phyloP scores from a whole-genome alignment of 1,139 yeast species.

The Magnusiomyces fungicola region DNA sequence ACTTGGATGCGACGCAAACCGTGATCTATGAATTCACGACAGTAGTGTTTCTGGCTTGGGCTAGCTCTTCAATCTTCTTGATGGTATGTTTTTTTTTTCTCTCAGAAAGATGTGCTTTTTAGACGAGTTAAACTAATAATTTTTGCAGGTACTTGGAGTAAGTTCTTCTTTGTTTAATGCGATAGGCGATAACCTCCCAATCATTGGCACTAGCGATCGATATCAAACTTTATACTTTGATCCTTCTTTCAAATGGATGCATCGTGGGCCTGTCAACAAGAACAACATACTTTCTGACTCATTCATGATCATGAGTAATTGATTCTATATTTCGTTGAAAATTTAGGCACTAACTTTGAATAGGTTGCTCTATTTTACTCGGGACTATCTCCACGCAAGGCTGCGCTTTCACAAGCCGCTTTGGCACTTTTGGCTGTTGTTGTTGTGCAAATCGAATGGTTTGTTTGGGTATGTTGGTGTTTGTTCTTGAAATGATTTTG shows the following conservation, averaged over 20 bases:
- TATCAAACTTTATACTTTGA: neutral
- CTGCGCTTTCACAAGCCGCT: slow-evolving; percentile 49
- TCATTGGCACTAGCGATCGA: no score
- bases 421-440: slow-evolving; percentile 42
- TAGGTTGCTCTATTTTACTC: slow-evolving; percentile 46
- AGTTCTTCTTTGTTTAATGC: neutral
- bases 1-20: neutral
- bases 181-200: neutral
- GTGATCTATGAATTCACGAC: slow-evolving; percentile 6
- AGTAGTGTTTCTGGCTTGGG: slow-evolving; percentile 12
- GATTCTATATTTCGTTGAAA: neutral
- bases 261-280: no score
- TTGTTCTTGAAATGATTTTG: slow-evolving; percentile 26
- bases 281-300: neutral
- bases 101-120: neutral
- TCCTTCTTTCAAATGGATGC: neutral
- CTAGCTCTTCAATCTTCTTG: slow-evolving; percentile 10
- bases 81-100: slow-evolving; percentile 6
- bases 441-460: slow-evolving; percentile 47
- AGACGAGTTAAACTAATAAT: slow-evolving; percentile 1
- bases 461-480: slow-evolving; percentile 24
- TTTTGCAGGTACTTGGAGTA: slow-evolving; percentile 10
- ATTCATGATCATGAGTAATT: no score
- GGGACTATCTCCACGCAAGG: slow-evolving; percentile 50
- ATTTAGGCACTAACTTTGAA: neutral